Conservation (phyloP, 352 stramenopile genomes). For the Phytophthora melonis region DNA sequence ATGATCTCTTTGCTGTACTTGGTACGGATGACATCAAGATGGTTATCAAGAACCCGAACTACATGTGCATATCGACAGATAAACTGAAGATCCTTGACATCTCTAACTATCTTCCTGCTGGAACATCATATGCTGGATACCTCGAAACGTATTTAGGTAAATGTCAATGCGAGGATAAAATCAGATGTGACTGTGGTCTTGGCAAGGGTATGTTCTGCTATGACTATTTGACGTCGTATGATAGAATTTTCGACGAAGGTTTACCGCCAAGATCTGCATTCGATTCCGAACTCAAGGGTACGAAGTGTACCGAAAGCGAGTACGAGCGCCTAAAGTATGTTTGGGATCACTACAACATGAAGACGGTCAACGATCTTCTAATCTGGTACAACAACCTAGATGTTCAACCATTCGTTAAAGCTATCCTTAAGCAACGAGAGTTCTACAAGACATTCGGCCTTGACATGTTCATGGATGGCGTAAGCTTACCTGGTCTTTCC, state of each 20-base stretch:
- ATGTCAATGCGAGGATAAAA: conserved; percentile 40
- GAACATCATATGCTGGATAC: conserved; percentile 30
- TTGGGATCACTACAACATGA: not conserved
- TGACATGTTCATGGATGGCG: too few relatives aligned
- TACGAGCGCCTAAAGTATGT: not conserved
- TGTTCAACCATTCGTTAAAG: too few relatives aligned
- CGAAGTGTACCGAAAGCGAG: not conserved
- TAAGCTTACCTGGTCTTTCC: too few relatives aligned
- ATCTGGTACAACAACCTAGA: too few relatives aligned
- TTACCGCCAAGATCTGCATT: not conserved
- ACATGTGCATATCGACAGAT: conserved; percentile 40
- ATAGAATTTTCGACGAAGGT: too few relatives aligned
- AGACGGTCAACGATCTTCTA: too few relatives aligned
- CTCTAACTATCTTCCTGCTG: conserved; percentile 40
- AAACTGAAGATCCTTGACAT: conserved; percentile 16
- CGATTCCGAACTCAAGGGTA: not conserved
- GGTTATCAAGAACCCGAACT: conserved; percentile 9
- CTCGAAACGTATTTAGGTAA: conserved; percentile 33
- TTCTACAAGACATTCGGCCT: too few relatives aligned
- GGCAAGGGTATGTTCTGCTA: too few relatives aligned
- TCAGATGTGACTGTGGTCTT: conserved; percentile 31
- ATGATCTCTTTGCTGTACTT: not conserved
- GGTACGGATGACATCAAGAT: not conserved
- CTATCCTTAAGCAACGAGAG: too few relatives aligned
- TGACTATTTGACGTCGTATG: too few relatives aligned